Evolutionary conservation across 2,329 filamentous ascomycete genomes (phyloP), one percentile per base, ranked within the genome.

Genomic region (Ceratocystis colombiana): DNA sequence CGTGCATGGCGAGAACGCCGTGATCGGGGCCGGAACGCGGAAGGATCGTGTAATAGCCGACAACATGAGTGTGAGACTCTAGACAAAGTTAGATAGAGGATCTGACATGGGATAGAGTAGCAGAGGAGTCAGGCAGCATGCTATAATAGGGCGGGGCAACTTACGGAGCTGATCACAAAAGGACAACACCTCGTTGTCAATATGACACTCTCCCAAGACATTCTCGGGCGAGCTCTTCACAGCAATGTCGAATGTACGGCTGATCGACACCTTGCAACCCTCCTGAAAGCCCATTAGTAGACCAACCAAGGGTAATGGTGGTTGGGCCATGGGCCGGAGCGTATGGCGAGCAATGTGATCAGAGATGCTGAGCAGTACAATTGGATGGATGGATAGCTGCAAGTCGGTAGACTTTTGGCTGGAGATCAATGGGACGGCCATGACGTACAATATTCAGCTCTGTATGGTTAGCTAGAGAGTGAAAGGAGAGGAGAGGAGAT

Each of bases 311-410:
- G 91, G 90, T 0, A 89, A 89, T 20, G 79, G 75, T 71, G 91
- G 86, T 64, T 85, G 79, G 44, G 28, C 44, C 5, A 12, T 28
- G 41, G 37, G 50, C 68, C 94, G 85, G 66, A 96, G 82, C 0
- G 87, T 89, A 75, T 96, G 92, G 68, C 94, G 85, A 67, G 93
- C 96, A 75, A 97, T 91, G 75, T 96, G 95, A 76, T 99, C 94
- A 71, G 93, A 96, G 72, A 99, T 94, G 70, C 89, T 95, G 77
- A 99, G 89, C 70, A 97, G 88, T 64, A 96, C 92, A 62, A 99
- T 86, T 30, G 94, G 94, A 73, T 99, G 94, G 20, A 99, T 84
- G 71, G 91, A 85, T 66, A 91, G 85, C 70, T 90, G 87, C 57
- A 95, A 84, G 75, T 94, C 89, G 53, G 83, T 82, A 70, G 84